Base-by-base conservation (phyloP, 768 basidiomycete genomes). In the Austroboletus eburneus region DNA sequence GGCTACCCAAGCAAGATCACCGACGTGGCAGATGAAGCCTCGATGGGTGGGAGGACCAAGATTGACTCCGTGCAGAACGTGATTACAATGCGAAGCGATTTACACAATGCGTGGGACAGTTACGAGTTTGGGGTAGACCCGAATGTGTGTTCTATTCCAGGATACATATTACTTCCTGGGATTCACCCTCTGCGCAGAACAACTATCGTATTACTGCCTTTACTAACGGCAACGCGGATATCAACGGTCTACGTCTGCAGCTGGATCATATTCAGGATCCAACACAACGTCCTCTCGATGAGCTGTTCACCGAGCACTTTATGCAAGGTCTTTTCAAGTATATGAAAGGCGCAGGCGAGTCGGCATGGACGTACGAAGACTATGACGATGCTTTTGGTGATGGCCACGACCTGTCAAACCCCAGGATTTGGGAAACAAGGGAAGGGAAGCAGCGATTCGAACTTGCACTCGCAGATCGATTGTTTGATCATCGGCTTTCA, bases 291-390 rank as follows among this genome's bases (percentile, higher is more conserved):
- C 66, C 68, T 9, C 60, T 69, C 16, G 64, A 69, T 39, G 59
- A 62, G 38, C 56, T 66, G 16, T 58, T 69, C 49, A 43, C 30
- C 18, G 63, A 66, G 42, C 68, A 69, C 45, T 66, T 69, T 47
- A 48, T 52, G n/a, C 64, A 69, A 42, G 61, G 66, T 24, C 27
- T 68, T 3, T 50, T 66, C 13, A 67, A 65, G 44, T 54, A 70
- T 57, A 57, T 69, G 54, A 67, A 58, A 39, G 69, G 66, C 14
- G 44, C 56, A 49, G 64, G 62, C 10, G 64, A 69, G 39, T 44
- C 52, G n/a, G 53, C 35, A 17, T 65, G 63, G 63, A 54, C 59
- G 37, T 51, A 57, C 30, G 57, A 58, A 7, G 58, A 45, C 16
- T 14, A 54, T 21, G 40, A 51, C 30, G 41, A 42, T 21, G 24